Percentiles rank a stretch among this genome's conserved stretches.
Conservation (phyloP, 305 asterid species). For the Ilex paraguariensis region DNA sequence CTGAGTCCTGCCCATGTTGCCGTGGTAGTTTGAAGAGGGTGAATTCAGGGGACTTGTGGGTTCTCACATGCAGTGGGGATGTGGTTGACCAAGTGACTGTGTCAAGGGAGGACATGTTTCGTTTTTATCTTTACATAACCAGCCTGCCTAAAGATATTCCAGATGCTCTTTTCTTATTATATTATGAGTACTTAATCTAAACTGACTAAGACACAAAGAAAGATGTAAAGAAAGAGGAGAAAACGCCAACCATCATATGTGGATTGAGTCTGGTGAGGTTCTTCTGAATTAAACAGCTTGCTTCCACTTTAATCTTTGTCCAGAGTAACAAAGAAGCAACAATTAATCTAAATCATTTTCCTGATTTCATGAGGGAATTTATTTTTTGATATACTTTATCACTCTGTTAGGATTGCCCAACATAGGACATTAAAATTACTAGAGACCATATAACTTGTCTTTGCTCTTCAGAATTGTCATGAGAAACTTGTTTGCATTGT, state of each 20-base stretch:
- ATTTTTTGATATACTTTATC: background rate
- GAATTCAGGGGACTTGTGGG: slow-evolving; percentile 60
- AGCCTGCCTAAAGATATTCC: slow-evolving; percentile 53
- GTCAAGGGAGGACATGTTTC: slow-evolving; percentile 37
- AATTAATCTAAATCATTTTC: background rate
- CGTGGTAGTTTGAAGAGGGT: slow-evolving; percentile 67
- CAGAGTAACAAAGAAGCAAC: slow-evolving; percentile 8
- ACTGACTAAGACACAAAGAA: background rate
- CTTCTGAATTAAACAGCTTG: background rate
- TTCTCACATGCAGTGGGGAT: slow-evolving; percentile 41
- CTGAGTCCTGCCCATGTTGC: slow-evolving; percentile 70
- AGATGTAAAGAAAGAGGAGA: slow-evolving; percentile 5
- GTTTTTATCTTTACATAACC: slow-evolving; percentile 50
- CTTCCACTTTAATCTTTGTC: slow-evolving; percentile 2
- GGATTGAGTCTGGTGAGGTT: slow-evolving; percentile 9
- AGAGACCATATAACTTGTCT: background rate
- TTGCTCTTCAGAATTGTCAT: background rate
- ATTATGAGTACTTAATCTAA: slow-evolving; percentile 52
- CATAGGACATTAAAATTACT: too few species aligned
- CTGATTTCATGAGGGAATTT: background rate
- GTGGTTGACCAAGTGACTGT: slow-evolving; percentile 46
- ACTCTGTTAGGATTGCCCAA: background rate
- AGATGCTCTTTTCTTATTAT: slow-evolving; percentile 46
- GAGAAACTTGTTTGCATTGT: background rate
- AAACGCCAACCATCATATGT: slow-evolving; percentile 16